Evolutionary conservation across 495 filamentous ascomycete species (phyloP), one percentile per base, ranked within the genome.

Genomic region (Amorphotheca resinae): DNA sequence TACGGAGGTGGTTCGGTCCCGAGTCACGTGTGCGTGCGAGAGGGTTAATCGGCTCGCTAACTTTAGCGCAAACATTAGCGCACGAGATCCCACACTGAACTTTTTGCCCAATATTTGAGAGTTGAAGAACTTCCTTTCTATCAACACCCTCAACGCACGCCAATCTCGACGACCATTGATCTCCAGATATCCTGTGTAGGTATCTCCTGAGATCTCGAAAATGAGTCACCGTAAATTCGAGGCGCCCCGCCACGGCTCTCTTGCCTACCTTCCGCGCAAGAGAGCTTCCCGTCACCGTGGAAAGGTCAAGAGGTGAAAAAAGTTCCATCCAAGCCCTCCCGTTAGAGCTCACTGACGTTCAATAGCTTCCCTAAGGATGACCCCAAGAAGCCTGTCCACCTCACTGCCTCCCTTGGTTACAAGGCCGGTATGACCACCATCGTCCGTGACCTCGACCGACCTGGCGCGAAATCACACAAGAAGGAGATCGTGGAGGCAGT

Each of bases 391-490:
- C 84, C 88, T 58, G 88, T 96, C 68, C 93, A 99, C 75, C 76
- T 99, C 56, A 99, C 93, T 49, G 93, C 93, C 66, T 74, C 83
- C 62, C 87, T 99, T 77, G 93, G 93, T 65, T 99, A 99, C 82
- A 99, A 99, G 84, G 93, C 93, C 62, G 93, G 93, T 72, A 99
- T 99, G 93, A 95, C 86, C 66, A 99, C 93, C 55, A 88, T 96
- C 71, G 93, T 99, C 65, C 93, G 93, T 72, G 93, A 99, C 69
- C 79, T 99, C 63, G 93, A 99, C 78, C 83, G 93, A 64, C 93
- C 93, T 47, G 93, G 93, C 69, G 93, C 93, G 58, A 99, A 99
- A 80, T 82, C 91, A 73, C 84, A 99, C 80, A 96, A 96, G 85
- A 96, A 96, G 83, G 93, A 99, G 76, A 77, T 99, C 64, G 93